Conservation (phyloP, 2,329 filamentous ascomycete species). For the Pseudogymnoascus sp. region DNA sequence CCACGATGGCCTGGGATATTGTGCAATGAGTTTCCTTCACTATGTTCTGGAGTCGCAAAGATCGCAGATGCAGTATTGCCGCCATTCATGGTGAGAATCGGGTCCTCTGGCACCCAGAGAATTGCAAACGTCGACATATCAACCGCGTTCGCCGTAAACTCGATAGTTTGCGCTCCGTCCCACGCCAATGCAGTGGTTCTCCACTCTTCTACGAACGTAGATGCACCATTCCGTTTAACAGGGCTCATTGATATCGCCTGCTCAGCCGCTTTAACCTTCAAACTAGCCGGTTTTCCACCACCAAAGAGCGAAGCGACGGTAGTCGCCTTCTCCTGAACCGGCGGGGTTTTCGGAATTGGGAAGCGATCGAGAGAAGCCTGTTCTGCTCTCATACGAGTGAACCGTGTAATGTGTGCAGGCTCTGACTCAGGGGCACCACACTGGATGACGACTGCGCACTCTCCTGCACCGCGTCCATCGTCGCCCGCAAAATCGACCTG, state of each 20-base stretch:
- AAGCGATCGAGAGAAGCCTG: constrained; percentile 29
- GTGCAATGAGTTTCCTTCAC: constrained; percentile 27
- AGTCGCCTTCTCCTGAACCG: constrained; percentile 20
- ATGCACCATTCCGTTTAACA: constrained; percentile 25
- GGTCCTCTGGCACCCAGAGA: constrained; percentile 71
- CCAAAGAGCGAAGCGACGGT: constrained; percentile 31
- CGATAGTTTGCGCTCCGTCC: constrained; percentile 50
- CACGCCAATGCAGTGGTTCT: constrained; percentile 55
- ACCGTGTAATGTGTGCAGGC: constrained; percentile 48
- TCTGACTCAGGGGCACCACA: constrained; percentile 45
- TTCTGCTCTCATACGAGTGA: constrained; percentile 44
- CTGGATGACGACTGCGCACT: constrained; percentile 67
- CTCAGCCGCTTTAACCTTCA: constrained; percentile 17
- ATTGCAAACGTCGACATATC: constrained; percentile 70
- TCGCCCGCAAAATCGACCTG: constrained; percentile 86
- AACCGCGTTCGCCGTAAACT: constrained; percentile 64
- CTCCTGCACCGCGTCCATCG: constrained; percentile 69
- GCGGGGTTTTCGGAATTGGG: constrained; percentile 28
- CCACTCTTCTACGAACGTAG: constrained; percentile 56
- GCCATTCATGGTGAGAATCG: constrained; percentile 55
- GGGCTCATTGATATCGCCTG: constrained; percentile 25
- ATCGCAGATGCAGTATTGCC: constrained; percentile 28
- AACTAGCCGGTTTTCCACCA: constrained; percentile 24
- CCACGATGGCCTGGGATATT: constrained; percentile 82
- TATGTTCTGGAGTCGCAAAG: constrained; percentile 22